phyloP scores from a whole-genome alignment of 805 yeast genomes.

The Lipomyces japonicus region DNA sequence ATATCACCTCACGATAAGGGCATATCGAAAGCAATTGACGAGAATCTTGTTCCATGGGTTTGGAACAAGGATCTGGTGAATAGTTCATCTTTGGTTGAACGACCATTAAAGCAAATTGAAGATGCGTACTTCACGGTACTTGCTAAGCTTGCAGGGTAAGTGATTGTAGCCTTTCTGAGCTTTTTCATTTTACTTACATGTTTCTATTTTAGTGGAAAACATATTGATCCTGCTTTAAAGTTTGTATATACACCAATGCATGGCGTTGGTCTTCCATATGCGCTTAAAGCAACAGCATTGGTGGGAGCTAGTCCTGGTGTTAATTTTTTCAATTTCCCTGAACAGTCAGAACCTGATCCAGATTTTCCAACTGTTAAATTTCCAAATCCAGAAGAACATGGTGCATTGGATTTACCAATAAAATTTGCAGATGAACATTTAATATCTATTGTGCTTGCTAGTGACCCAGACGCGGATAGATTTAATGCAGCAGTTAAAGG shows the following conservation, averaged over 20 bases:
- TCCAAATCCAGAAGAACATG: constrained; percentile 95
- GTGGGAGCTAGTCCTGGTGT: constrained; percentile 39
- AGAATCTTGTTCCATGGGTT: constrained; percentile 59
- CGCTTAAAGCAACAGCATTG: constrained; percentile 42
- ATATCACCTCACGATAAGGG: constrained; percentile 83
- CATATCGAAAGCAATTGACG: constrained; percentile 61
- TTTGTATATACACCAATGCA: constrained; percentile 93
- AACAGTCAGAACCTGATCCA: constrained; percentile 78
- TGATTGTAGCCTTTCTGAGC: neutral
- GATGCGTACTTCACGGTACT: constrained; percentile 18
- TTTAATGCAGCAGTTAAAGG: constrained; percentile 73
- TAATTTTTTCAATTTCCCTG: constrained; percentile 46
- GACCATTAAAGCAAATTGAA: constrained; percentile 17
- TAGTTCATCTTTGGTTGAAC: constrained; percentile 17
- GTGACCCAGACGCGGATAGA: constrained; percentile 96
- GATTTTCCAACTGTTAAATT: constrained; percentile 78
- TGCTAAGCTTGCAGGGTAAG: constrained; percentile 2
- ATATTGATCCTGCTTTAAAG: constrained; percentile 35
- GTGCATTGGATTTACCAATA: constrained; percentile 77
- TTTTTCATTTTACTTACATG: neutral
- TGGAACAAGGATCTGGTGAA: constrained; percentile 41
- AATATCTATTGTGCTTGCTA: constrained; percentile 66
- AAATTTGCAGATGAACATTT: constrained; percentile 52
- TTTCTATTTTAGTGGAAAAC: constrained; percentile 28
- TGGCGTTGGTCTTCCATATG: constrained; percentile 79